Percentiles rank a stretch among this genome's conserved stretches.
phyloP scores from a whole-genome alignment of 768 basidiomycete species.

The Calvatia gigantea region DNA sequence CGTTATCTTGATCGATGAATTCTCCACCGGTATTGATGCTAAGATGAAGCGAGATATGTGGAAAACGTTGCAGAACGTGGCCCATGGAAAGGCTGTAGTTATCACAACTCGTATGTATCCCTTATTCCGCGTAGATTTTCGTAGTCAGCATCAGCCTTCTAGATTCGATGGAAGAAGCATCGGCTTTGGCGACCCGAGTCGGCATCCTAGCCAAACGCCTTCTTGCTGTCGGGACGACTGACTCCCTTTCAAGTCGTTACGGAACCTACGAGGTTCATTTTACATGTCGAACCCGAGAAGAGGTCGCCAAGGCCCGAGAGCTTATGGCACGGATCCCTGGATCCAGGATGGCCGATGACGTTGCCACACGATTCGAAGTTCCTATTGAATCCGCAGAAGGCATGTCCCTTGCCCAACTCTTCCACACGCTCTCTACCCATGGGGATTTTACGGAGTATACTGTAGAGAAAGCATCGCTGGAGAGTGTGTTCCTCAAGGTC shows the following conservation, averaged over 20 bases:
- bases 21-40: slow-evolving; percentile 79
- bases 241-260: slow-evolving; percentile 61
- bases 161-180: slow-evolving; percentile 87
- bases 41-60: slow-evolving; percentile 86
- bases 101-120: slow-evolving; percentile 62
- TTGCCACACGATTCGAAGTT: slow-evolving; percentile 74
- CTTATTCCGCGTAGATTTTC: not conserved
- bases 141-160: not conserved
- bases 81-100: slow-evolving; percentile 64
- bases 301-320: slow-evolving; percentile 50
- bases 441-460: slow-evolving; percentile 64
- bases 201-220: slow-evolving; percentile 72
- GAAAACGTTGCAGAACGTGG: slow-evolving; percentile 62
- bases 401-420: slow-evolving; percentile 55
- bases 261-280: slow-evolving; percentile 78
- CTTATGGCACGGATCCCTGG: slow-evolving; percentile 62
- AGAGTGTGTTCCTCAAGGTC: slow-evolving; percentile 72
- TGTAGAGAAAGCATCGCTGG: slow-evolving; percentile 65
- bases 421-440: slow-evolving; percentile 48
- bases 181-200: slow-evolving; percentile 71
- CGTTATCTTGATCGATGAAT: slow-evolving; percentile 79
- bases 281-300: slow-evolving; percentile 60
- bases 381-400: slow-evolving; percentile 41
- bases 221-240: slow-evolving; percentile 68
- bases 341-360: slow-evolving; percentile 65